Evolutionary conservation across 495 filamentous ascomycete species (phyloP), one percentile per base, ranked within the genome.

Genomic region (Xanthoparmelia taractica): DNA sequence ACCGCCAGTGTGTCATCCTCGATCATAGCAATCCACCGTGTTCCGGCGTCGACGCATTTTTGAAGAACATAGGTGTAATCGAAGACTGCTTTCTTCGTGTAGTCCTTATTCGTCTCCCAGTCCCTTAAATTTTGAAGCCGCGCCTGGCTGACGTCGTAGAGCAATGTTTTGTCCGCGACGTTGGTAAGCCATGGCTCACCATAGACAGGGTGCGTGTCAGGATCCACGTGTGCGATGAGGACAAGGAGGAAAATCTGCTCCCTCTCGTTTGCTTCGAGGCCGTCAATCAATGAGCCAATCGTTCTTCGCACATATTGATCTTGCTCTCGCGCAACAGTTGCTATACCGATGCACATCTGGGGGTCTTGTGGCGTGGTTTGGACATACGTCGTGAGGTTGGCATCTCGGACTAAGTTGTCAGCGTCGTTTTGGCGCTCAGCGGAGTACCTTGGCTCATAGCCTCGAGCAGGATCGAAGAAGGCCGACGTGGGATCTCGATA

Each of bases 1-100:
- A 78, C 70, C 23, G 78, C 79, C 13, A 85, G 72, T 17, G 78
- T 74, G 43, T 84, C 82, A 65, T 84, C 82, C 68, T 85, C 82
- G 27, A 84, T 68, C 63, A 82, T 81, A 57, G 77, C 71, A 27
- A 81, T 77, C 66, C 79, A 82, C 3, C 70, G 71, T 12, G 77
- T 72, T 25, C 73, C 71, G 11, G 69, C 76, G n/a, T 74, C 70
- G 48, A 76, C 70, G 69, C 79, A 84, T 37, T 73, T 74, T 40
- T 76, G 67, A 27, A 85, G 64, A 15, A 80, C 57, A 33, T 80
- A 77, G 0, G 66, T 70, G 63, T 84, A 84, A 63, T 85, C 80
- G 48, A 78, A 76, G 59, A 79, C 70, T 54, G 70, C 77, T 67
- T 78, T 84, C 63, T 72, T 73, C 47, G 60, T 69, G 59, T 69